Percentiles rank a stretch among this genome's conserved stretches.
Evolutionary conservation across 1,139 yeast genomes (phyloP).

Genomic region (Candida pseudoviswanathii): DNA sequence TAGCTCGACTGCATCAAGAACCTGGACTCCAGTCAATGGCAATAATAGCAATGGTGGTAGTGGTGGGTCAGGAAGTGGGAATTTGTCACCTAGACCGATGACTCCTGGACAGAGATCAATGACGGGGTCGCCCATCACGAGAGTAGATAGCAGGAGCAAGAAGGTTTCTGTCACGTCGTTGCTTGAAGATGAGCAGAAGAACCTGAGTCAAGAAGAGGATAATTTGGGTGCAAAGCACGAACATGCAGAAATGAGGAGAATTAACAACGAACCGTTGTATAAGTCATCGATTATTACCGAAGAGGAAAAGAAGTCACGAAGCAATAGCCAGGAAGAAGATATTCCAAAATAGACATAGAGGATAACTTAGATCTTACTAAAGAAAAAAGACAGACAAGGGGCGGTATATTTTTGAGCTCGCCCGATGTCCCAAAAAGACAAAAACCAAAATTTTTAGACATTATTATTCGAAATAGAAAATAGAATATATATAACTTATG

Average conservation of each 20-base stretch:
- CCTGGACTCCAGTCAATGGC: conserved; percentile 9
- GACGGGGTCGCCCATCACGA: conserved; percentile 20
- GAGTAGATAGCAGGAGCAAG: conserved; percentile 13
- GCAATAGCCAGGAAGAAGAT: conserved; percentile 7
- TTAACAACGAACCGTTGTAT: conserved; percentile 3
- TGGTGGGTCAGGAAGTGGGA: neutral
- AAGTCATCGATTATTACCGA: conserved; percentile 21
- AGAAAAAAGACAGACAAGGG: no score
- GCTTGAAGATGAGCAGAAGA: conserved; percentile 13
- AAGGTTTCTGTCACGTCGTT: conserved; percentile 38
- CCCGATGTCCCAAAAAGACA: no score
- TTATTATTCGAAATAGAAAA: neutral
- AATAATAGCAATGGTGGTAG: conserved; percentile 2
- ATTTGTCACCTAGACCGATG: conserved; percentile 9
- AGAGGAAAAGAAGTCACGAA: conserved; percentile 15
- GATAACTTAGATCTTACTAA: no score
- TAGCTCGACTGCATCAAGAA: conserved; percentile 21
- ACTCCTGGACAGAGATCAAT: conserved; percentile 13
- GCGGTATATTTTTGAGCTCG: no score
- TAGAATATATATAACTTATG: neutral
- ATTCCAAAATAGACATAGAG: neutral
- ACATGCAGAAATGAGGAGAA: conserved; percentile 16
- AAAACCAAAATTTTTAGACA: no score
- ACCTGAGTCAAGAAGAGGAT: conserved; percentile 17
- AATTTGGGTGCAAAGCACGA: conserved; percentile 13